Percentiles rank a stretch among this genome's conserved stretches.
phyloP scores from a whole-genome alignment of 1,139 yeast species.

The Geotrichum restrictum region DNA sequence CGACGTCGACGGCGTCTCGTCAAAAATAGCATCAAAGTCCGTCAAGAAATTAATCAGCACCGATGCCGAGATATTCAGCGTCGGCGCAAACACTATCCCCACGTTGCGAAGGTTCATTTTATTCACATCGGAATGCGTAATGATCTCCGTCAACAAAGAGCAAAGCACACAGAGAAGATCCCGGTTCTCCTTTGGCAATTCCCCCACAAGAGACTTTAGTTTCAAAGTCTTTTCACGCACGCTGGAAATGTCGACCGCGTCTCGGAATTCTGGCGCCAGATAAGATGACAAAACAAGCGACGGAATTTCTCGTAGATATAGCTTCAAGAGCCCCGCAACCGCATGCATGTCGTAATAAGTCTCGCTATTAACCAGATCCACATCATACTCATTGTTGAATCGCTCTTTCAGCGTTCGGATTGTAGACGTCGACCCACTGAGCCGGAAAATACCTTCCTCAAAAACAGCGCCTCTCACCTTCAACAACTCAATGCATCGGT shows the following conservation, averaged over 20 bases:
- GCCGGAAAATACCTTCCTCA: constrained; percentile 87
- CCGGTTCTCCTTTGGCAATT: constrained; percentile 50
- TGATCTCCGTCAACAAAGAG: constrained; percentile 61
- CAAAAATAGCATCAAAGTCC: constrained; percentile 64
- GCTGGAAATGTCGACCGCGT: constrained; percentile 38
- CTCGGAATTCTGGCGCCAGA: constrained; percentile 42
- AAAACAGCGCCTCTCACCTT: constrained; percentile 64
- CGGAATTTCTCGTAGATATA: constrained; percentile 70
- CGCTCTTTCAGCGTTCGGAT: constrained; percentile 68
- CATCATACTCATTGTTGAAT: constrained; percentile 58
- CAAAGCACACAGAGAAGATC: constrained; percentile 64
- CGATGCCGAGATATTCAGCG: constrained; percentile 66
- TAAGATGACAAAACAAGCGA: constrained; percentile 56
- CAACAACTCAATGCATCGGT: constrained; percentile 69
- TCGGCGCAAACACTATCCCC: constrained; percentile 83
- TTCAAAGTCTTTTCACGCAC: constrained; percentile 35
- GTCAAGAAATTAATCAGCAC: constrained; percentile 59
- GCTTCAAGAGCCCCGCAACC: constrained; percentile 71
- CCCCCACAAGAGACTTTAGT: constrained; percentile 36
- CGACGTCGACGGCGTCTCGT: constrained; percentile 39
- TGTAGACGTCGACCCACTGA: constrained; percentile 83
- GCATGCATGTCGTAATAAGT: constrained; percentile 62
- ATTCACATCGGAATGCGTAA: constrained; percentile 60
- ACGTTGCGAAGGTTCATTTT: constrained; percentile 78
- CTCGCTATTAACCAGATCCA: constrained; percentile 50